A percentile compares a stretch with the other conserved stretches of the same genome.
Conservation (phyloP, 331 rosid genomes). For the Malus hybrid region DNA sequence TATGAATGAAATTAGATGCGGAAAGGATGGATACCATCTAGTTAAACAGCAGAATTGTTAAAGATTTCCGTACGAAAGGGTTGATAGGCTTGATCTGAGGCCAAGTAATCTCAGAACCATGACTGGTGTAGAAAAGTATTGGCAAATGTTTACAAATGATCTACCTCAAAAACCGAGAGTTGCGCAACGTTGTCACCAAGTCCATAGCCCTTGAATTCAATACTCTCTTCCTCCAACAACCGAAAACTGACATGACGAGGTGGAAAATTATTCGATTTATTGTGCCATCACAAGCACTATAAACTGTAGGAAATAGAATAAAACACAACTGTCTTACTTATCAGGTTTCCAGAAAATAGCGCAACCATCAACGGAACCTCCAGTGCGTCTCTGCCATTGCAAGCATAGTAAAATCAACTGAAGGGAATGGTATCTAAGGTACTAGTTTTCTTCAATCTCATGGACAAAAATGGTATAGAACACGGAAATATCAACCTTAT, state of each 20-base stretch:
- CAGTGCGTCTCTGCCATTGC: constrained; percentile 75
- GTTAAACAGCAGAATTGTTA: background rate
- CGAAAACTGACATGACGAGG: constrained; percentile 42
- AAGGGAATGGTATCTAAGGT: background rate
- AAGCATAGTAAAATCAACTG: background rate
- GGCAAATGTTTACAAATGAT: constrained; percentile 10
- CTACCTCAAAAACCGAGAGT: constrained; percentile 77
- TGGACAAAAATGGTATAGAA: background rate
- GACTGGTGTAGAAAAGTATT: background rate
- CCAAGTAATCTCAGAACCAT: background rate
- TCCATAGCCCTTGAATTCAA: constrained; percentile 66
- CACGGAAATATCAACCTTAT: constrained; percentile 40
- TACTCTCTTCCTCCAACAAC: constrained; percentile 54
- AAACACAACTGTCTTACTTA: constrained; percentile 34
- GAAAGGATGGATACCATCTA: constrained; percentile 17
- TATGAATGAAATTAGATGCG: constrained; percentile 46
- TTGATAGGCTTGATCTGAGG: background rate
- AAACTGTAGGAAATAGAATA: background rate
- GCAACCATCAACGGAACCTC: constrained; percentile 68
- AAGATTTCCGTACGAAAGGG: background rate
- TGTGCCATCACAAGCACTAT: constrained; percentile 8
- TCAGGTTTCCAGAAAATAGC: constrained; percentile 83
- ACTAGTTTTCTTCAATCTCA: background rate
- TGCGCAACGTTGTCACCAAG: constrained; percentile 95
- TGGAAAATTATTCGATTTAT: constrained; percentile 11